Evolutionary conservation across 371 early-diverging fungal genomes (phyloP), one percentile per base, ranked within the genome.

Genomic region (Syncephalastrum contaminatum): DNA sequence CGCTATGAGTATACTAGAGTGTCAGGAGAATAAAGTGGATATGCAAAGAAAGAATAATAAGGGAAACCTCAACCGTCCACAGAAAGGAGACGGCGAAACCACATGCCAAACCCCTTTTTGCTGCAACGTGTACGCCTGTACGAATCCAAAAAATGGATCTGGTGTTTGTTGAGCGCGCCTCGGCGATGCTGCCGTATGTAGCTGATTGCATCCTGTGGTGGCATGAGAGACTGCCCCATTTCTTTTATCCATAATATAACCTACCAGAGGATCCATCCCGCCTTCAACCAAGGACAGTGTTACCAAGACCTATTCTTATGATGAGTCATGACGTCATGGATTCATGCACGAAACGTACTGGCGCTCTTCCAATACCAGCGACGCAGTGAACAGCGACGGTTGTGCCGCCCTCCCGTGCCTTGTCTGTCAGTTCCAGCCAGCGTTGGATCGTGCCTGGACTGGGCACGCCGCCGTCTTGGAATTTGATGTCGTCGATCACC

Each of bases 351-450:
- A 20, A 1, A 41, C 70, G 43, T 72, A 90, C 82, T 1, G 90
- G 88, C 6, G 90, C 90, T 61, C 90, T 67, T 1, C 90, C 88
- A 43, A 88, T 81, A 6, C 90, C 90, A 40, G 82, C 76, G 21
- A 88, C 78, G 54, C 88, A 90, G 62, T 90, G 90, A 14, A 88
- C 75, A 12, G 85, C 89, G 46, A 88, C 68, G 12, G 77, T 69
- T 7, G 56, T 58, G 16, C 59, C 48, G 19, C 64, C 53, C 43
- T 66, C 63, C 54, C 60, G 64, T 7, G 72, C 72, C 4, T 64
- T 55, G n/a, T 66, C 67, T 13, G 64, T 67, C 30, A 77, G 50
- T 15, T 67, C 58, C 27, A 77, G 54, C 77, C 77, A 80, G 1
- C 64, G 64, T 6, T 69, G 54, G 21, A 77, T 65, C 3, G 70